phyloP scores from a whole-genome alignment of 768 basidiomycete species.

The Neoboletus brunneissimus region DNA sequence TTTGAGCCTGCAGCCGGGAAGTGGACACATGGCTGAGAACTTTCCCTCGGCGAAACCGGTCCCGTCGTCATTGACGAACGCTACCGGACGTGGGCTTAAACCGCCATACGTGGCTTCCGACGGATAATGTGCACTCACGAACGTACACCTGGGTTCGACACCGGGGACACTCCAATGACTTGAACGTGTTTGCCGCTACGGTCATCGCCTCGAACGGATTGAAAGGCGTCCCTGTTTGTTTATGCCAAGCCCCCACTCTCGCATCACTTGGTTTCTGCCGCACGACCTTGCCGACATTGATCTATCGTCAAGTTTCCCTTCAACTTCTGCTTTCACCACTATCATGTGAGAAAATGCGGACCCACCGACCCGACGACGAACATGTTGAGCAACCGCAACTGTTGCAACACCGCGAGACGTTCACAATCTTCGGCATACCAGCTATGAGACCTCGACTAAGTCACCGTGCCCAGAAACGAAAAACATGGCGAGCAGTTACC shows the following conservation, averaged over 20 bases:
- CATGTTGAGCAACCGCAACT: slow-evolving; percentile 26
- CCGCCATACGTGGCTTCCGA: neutral
- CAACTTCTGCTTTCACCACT: neutral
- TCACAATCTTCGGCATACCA: slow-evolving; percentile 36
- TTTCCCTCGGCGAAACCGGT: slow-evolving; percentile 48
- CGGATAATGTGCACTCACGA: slow-evolving; percentile 28
- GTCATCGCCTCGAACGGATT: slow-evolving; percentile 38
- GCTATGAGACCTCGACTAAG: slow-evolving; percentile 14
- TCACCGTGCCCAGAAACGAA: neutral
- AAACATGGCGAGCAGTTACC: slow-evolving; percentile 17
- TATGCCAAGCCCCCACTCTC: slow-evolving; percentile 22
- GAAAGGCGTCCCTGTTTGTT: slow-evolving; percentile 28
- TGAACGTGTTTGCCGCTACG: slow-evolving; percentile 17
- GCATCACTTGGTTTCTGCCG: slow-evolving; percentile 13
- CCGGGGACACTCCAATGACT: slow-evolving; percentile 34
- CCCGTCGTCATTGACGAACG: slow-evolving; percentile 38
- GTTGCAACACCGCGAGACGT: slow-evolving; percentile 24
- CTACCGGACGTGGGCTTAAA: slow-evolving; percentile 27
- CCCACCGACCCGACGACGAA: slow-evolving; percentile 31
- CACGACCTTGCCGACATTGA: slow-evolving; percentile 22
- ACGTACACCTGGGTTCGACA: slow-evolving; percentile 29
- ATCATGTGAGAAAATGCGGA: neutral
- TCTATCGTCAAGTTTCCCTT: slow-evolving; percentile 14
- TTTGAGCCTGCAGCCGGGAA: slow-evolving; percentile 36
- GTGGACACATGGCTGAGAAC: slow-evolving; percentile 39